Conservation (phyloP, 257 asterid species). For the Scutellaria galericulata region DNA sequence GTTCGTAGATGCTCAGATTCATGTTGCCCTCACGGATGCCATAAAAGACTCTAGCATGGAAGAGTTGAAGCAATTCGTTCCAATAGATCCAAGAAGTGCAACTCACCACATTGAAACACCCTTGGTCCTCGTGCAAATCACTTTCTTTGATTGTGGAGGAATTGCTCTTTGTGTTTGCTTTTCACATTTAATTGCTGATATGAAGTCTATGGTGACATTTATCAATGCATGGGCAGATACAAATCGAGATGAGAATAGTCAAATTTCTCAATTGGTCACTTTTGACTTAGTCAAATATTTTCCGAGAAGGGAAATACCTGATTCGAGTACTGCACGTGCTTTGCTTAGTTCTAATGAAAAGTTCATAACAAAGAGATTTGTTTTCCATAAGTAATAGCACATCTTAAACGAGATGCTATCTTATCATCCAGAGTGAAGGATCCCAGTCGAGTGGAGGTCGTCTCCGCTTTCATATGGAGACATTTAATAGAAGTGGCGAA, state of each 20-base stretch:
- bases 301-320: neutral
- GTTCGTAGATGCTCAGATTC: conserved; percentile 37
- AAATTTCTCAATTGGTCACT: neutral
- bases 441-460: conserved; percentile 55
- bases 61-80: conserved; percentile 25
- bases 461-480: conserved; percentile 49
- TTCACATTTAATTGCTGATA: neutral
- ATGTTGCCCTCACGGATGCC: conserved; percentile 14
- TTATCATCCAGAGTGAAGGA: conserved; percentile 14
- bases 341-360: too few relatives aligned
- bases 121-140: neutral
- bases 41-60: conserved; percentile 11
- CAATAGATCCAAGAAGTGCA: neutral
- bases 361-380: neutral
- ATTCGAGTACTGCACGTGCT: too few relatives aligned
- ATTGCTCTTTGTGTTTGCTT: neutral
- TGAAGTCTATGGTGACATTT: neutral
- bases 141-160: neutral
- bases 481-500: conserved; percentile 29
- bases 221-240: neutral
- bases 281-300: neutral
- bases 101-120: neutral
- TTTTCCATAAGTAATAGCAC: conserved; percentile 8
- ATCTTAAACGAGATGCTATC: conserved; percentile 6
- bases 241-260: neutral